These are phyloP conservation scores for Didymella glomerata DNA, from an alignment of 2,329 filamentous ascomycete species.

Conservation along the genomic window DNA sequence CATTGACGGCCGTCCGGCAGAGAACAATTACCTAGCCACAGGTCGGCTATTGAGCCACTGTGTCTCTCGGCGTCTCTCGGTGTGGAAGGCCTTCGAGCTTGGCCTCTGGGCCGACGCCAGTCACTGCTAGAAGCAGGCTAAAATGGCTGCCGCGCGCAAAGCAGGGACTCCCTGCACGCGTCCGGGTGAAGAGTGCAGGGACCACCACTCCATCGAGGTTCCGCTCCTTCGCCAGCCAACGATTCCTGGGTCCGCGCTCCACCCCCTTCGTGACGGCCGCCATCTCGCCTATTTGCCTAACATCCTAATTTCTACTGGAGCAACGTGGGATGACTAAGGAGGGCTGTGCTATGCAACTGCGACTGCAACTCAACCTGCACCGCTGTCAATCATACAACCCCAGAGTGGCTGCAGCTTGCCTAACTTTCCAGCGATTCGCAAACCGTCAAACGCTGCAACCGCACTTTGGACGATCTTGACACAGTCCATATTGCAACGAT, in stretches of 20 bases:
- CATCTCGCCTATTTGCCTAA: slow-evolving; percentile 16
- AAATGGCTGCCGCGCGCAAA: slow-evolving; percentile 1
- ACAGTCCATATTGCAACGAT: not conserved
- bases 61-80: slow-evolving; percentile 8
- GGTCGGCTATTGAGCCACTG: slow-evolving; percentile 4
- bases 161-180: slow-evolving; percentile 2
- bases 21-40: not conserved
- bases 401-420: not conserved
- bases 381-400: not conserved
- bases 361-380: not conserved
- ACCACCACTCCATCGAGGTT: not conserved
- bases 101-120: not conserved
- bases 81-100: not conserved
- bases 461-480: not conserved
- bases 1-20: not conserved
- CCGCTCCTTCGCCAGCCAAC: slow-evolving; percentile 9
- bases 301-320: slow-evolving; percentile 4
- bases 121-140: slow-evolving; percentile 11
- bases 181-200: not conserved
- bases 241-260: slow-evolving; percentile 13
- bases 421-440: not conserved
- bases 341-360: not conserved
- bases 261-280: slow-evolving; percentile 16
- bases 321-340: slow-evolving; percentile 1
- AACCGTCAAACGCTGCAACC: not conserved